A percentile compares a stretch with the other conserved stretches of the same genome.
phyloP scores from a whole-genome alignment of 345 rosid species.

The Pugionium dolabratum region DNA sequence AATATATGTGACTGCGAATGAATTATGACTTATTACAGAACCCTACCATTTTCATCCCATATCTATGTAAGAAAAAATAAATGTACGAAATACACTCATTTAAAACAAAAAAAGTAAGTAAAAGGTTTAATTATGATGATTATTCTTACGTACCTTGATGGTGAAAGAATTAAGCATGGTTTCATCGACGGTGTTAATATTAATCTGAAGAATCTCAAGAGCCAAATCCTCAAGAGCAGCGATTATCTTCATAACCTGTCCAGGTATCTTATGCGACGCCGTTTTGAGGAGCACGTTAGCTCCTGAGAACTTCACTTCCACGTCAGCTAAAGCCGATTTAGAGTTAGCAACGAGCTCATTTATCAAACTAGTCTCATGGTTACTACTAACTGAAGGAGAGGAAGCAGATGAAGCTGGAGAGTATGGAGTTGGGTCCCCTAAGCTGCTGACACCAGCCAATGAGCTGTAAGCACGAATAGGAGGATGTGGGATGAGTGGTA shows the following conservation, averaged over 20 bases:
- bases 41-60: constrained; percentile 31
- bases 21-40: constrained; percentile 30
- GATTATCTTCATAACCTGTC: constrained; percentile 77
- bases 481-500: constrained; percentile 49
- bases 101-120: background rate
- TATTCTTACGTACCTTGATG: constrained; percentile 71
- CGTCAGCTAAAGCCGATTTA: constrained; percentile 80
- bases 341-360: constrained; percentile 87
- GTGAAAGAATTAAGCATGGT: constrained; percentile 86
- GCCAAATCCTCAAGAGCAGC: constrained; percentile 76
- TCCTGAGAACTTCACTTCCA: constrained; percentile 91
- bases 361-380: constrained; percentile 41
- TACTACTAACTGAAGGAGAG: constrained; percentile 48
- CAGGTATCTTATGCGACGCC: constrained; percentile 75
- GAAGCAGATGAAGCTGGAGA: constrained; percentile 53
- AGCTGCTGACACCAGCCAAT: constrained; percentile 22
- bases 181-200: constrained; percentile 66
- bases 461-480: constrained; percentile 38
- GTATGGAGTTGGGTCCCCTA: constrained; percentile 49
- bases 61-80: too few species aligned
- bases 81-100: background rate
- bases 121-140: constrained; percentile 1
- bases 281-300: constrained; percentile 78
- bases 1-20: constrained; percentile 29
- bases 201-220: constrained; percentile 75